phyloP scores from a whole-genome alignment of 2,329 filamentous ascomycete genomes.

The Graphilbum fragrans region DNA sequence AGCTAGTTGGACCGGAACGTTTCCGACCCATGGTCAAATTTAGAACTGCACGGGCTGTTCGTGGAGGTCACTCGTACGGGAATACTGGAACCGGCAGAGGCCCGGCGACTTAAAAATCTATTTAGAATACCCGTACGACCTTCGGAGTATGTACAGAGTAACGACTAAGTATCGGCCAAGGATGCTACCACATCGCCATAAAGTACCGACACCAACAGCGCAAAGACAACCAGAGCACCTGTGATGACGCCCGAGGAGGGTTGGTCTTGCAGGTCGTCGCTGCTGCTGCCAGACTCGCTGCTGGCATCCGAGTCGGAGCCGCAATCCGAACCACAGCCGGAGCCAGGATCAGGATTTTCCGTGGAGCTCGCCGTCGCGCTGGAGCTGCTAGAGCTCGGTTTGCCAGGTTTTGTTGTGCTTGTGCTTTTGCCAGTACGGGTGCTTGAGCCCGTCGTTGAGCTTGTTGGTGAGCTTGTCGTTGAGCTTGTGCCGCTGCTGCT shows the following conservation, averaged over 20 bases:
- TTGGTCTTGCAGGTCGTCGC: background rate
- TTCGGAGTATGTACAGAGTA: no score
- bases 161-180: background rate
- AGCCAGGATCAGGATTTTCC: no score
- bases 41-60: no score
- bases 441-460: no score
- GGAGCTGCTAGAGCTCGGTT: background rate
- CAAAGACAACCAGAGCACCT: conserved; percentile 5
- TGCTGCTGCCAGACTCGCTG: background rate
- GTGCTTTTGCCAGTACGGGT: background rate
- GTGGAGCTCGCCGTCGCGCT: background rate
- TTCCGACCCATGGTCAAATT: no score
- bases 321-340: no score
- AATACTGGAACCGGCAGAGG: no score
- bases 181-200: conserved; percentile 2
- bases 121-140: no score
- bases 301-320: background rate
- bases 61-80: no score
- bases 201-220: background rate
- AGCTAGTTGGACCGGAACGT: no score
- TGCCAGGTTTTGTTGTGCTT: background rate
- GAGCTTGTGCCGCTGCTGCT: background rate
- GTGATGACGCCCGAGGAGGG: conserved; percentile 3
- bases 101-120: no score
- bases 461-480: no score